These are phyloP conservation scores for Gracilaria gracilis DNA, from an alignment of 23 red algal genomes.

Conservation along the genomic window DNA sequence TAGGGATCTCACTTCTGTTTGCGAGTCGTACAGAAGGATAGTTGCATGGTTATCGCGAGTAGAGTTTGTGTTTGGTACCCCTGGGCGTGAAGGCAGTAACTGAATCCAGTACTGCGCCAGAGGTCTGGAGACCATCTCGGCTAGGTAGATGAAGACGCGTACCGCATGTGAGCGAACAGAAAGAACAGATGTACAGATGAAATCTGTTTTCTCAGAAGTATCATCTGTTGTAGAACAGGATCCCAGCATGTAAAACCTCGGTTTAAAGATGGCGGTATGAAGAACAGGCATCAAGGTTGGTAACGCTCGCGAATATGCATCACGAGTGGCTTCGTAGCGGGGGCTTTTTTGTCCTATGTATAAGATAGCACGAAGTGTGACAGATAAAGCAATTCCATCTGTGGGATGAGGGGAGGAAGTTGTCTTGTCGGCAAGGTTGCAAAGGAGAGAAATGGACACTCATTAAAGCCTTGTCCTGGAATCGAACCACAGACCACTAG, in stretches of 20 bases:
- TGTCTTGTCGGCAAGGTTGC: not conserved
- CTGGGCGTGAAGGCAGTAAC: constrained; percentile 27
- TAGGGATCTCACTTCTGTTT: constrained; percentile 22
- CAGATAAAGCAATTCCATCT: not conserved
- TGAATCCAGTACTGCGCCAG: constrained; percentile 36
- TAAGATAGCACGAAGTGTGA: not conserved
- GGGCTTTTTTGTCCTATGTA: not conserved
- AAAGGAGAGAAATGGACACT: constrained; percentile 4
- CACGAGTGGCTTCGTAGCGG: constrained; percentile 14
- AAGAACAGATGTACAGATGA: not conserved
- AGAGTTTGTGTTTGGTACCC: constrained; percentile 8
- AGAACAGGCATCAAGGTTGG: constrained; percentile 29
- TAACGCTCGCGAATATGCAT: constrained; percentile 20
- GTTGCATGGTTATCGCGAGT: constrained; percentile 28
- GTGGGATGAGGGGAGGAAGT: not conserved
- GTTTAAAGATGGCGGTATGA: constrained; percentile 21
- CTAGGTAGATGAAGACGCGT: not conserved
- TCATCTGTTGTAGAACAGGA: not conserved
- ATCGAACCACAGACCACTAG: no score
- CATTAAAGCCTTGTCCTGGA: no score
- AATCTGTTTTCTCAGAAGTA: not conserved
- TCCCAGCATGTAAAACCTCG: not conserved
- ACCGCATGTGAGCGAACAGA: constrained; percentile 11
- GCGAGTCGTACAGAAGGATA: constrained; percentile 25
- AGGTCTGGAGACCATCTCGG: constrained; percentile 3